These are phyloP conservation scores for Leptographium procerum DNA, from an alignment of 2,329 filamentous ascomycete genomes.

Conservation along the genomic window DNA sequence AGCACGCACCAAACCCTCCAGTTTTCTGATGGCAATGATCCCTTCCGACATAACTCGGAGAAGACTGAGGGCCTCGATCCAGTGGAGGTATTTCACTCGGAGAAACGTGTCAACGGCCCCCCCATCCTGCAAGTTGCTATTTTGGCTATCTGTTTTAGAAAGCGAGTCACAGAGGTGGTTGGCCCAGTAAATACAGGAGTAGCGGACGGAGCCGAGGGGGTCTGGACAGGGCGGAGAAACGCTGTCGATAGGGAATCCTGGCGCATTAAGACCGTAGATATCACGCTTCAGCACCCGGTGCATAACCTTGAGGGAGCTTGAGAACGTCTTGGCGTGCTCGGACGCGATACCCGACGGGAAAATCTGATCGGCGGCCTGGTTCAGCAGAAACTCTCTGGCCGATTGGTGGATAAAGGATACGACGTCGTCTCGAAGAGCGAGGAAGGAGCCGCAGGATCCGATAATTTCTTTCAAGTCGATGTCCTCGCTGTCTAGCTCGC, in stretches of 20 bases:
- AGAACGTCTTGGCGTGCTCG: neutral
- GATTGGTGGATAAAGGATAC: neutral
- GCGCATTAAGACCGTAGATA: conserved; percentile 21
- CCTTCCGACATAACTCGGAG: conserved; percentile 16
- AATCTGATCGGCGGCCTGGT: neutral
- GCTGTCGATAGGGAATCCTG: conserved; percentile 15
- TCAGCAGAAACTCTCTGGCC: neutral
- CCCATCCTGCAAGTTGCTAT: conserved; percentile 5
- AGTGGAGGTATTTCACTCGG: no score
- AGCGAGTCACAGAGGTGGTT: conserved; percentile 18
- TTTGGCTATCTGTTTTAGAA: neutral
- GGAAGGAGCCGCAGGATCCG: neutral
- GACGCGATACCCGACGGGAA: neutral
- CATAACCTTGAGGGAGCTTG: neutral
- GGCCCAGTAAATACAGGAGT: conserved; percentile 24
- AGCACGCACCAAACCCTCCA: conserved; percentile 3
- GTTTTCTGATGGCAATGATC: conserved; percentile 13
- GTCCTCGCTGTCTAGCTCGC: conserved; percentile 32
- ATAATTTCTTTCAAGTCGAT: conserved; percentile 20
- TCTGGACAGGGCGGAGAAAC: conserved; percentile 14
- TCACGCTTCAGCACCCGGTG: conserved; percentile 19
- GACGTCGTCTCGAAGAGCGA: neutral
- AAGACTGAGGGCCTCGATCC: no score
- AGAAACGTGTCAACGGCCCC: conserved; percentile 22
- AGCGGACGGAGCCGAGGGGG: conserved; percentile 17